These are phyloP conservation scores for Fraxinus cuspidata DNA, from an alignment of 257 asterid genomes.

Conservation along the genomic window DNA sequence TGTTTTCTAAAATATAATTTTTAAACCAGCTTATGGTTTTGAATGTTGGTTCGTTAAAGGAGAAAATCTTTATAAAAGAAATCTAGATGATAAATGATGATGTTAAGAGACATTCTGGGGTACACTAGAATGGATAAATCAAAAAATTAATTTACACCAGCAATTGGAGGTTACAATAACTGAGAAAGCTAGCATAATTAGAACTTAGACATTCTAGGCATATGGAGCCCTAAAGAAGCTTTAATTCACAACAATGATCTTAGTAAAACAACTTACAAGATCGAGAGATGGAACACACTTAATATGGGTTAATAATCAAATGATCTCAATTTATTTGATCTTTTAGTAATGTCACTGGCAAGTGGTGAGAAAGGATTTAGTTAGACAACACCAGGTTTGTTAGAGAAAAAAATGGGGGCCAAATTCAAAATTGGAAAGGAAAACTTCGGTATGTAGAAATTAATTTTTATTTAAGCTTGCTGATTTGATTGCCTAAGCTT, in stretches of 20 bases:
- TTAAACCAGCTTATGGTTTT: no score
- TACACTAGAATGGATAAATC: neutral
- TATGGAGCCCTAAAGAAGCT: neutral
- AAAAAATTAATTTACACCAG: neutral
- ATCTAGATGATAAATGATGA: no score
- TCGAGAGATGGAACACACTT: neutral
- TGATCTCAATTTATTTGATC: neutral
- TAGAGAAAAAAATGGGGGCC: no score
- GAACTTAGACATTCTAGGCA: neutral
- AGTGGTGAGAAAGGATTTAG: no score
- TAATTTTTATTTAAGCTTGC: no score
- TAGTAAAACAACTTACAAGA: neutral
- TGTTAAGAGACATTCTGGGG: neutral
- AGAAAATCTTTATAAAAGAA: no score
- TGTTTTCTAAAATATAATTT: no score
- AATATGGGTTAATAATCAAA: neutral
- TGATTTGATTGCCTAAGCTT: neutral
- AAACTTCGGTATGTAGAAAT: neutral
- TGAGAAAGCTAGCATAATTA: neutral
- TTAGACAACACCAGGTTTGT: no score
- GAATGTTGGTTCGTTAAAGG: no score
- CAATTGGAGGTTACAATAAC: neutral
- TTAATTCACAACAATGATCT: no score
- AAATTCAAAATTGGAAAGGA: neutral
- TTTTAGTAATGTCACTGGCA: no score